Percentiles rank a stretch among this genome's conserved stretches.
These are phyloP conservation scores for Paecilomyces niveus DNA, from an alignment of 2,329 filamentous ascomycete genomes.

Conservation along the genomic window DNA sequence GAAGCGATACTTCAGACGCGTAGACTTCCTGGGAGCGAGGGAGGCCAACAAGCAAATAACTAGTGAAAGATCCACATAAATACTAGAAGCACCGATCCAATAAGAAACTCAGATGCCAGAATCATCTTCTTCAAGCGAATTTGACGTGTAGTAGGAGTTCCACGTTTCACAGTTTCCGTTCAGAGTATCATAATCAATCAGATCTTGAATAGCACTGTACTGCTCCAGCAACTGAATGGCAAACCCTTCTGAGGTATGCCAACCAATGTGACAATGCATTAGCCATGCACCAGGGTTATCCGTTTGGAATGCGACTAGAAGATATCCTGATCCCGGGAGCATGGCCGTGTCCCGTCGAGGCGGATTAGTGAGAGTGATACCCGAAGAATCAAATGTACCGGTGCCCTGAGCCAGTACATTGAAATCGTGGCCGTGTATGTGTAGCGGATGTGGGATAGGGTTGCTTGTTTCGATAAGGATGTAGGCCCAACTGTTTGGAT, in stretches of 20 bases:
- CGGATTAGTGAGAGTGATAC: slow-evolving; percentile 29
- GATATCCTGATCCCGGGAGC: slow-evolving; percentile 38
- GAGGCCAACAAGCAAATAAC: too few species aligned
- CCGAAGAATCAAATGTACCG: slow-evolving; percentile 23
- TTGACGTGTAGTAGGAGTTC: slow-evolving; percentile 5
- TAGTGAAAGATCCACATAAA: too few species aligned
- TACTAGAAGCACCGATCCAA: not conserved
- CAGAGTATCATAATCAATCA: slow-evolving; percentile 13
- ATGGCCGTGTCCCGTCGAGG: slow-evolving; percentile 44
- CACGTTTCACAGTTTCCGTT: slow-evolving; percentile 9
- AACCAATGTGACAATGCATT: slow-evolving; percentile 29
- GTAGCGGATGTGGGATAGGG: slow-evolving; percentile 50
- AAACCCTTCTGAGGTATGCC: slow-evolving; percentile 22
- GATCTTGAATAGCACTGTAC: slow-evolving; percentile 14
- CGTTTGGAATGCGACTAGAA: slow-evolving; percentile 44
- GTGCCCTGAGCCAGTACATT: slow-evolving; percentile 53
- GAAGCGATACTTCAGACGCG: too few species aligned
- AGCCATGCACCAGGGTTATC: slow-evolving; percentile 46
- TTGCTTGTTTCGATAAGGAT: slow-evolving; percentile 18
- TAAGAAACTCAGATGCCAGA: not conserved
- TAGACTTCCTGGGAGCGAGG: too few species aligned
- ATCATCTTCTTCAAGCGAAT: slow-evolving; percentile 5
- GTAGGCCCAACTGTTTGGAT: slow-evolving; percentile 19
- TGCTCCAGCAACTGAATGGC: slow-evolving; percentile 26
- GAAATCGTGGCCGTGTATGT: slow-evolving; percentile 67